Evolutionary conservation across 2,329 filamentous ascomycete species (phyloP).

Genomic region (Aotearoamyces nothofagi): DNA sequence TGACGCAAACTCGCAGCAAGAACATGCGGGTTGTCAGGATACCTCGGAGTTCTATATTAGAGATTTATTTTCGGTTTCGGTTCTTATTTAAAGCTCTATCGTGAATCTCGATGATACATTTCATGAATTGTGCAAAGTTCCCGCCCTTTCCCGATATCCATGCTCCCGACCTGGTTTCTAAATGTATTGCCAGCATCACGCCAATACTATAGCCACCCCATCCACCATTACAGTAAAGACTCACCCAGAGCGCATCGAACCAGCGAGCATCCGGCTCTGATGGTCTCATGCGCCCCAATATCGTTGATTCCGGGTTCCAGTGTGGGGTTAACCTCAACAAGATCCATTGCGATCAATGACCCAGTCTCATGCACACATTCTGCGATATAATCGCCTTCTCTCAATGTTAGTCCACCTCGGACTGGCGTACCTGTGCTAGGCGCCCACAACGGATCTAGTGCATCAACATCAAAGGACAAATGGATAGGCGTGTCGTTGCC

Average conservation of each 20-base stretch:
- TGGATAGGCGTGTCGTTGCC: slow-evolving; percentile 92
- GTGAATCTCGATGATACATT: too few species aligned
- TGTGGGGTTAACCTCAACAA: slow-evolving; percentile 70
- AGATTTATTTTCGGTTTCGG: too few species aligned
- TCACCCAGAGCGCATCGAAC: slow-evolving; percentile 88
- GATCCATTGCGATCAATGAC: slow-evolving; percentile 62
- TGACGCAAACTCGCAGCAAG: too few species aligned
- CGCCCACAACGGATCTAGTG: slow-evolving; percentile 89
- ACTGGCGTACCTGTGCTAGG: slow-evolving; percentile 93
- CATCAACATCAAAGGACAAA: slow-evolving; percentile 93
- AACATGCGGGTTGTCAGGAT: too few species aligned
- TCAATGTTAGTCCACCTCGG: slow-evolving; percentile 77
- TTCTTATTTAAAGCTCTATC: too few species aligned
- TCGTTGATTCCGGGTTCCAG: slow-evolving; percentile 40
- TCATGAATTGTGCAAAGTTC: too few species aligned
- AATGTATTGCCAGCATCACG: too few species aligned
- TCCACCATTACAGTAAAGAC: slow-evolving; percentile 52
- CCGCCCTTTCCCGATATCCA: too few species aligned
- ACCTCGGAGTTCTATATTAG: too few species aligned
- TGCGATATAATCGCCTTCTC: slow-evolving; percentile 95
- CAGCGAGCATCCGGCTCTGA: slow-evolving; percentile 78
- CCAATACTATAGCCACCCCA: neutral
- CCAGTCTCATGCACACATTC: slow-evolving; percentile 73
- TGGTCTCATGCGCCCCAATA: slow-evolving; percentile 64
- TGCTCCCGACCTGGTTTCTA: too few species aligned